Evolutionary conservation across 1,284 basidiomycete genomes (phyloP).

Genomic region (Tremellales sp.): DNA sequence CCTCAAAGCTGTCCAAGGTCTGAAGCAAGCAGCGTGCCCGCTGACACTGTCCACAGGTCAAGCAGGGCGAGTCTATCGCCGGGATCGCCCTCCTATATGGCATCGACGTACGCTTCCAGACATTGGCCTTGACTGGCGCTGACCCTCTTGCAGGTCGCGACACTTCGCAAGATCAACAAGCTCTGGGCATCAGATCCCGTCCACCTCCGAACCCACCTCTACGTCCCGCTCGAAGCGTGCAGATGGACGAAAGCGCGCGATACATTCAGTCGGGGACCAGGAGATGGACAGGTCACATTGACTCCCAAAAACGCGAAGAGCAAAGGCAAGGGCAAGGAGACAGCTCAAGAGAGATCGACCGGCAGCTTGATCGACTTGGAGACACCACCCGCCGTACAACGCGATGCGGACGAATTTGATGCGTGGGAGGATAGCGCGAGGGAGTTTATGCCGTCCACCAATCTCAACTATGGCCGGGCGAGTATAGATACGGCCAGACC

Average conservation of each 20-base stretch:
- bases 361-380: not conserved
- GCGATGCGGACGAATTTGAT: conserved; percentile 3
- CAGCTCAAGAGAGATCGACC: conserved; percentile 2
- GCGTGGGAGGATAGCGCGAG: conserved; percentile 6
- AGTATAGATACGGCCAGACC: not conserved
- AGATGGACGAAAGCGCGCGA: conserved; percentile 40
- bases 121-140: not conserved
- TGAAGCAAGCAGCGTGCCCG: conserved; percentile 2
- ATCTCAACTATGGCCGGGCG: conserved; percentile 12
- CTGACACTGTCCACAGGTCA: conserved; percentile 55
- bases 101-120: conserved; percentile 56
- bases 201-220: conserved; percentile 73
- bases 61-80: conserved; percentile 69
- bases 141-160: conserved; percentile 53
- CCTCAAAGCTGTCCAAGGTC: not conserved
- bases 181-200: conserved; percentile 86
- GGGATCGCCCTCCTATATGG: conserved; percentile 83
- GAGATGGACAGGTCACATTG: conserved; percentile 42
- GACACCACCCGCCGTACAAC: not conserved
- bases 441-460: conserved; percentile 22
- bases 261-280: conserved; percentile 38
- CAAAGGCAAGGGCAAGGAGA: conserved; percentile 19
- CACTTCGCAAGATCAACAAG: conserved; percentile 80
- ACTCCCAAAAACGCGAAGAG: conserved; percentile 15
- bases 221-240: conserved; percentile 62